A percentile compares a stretch with the other conserved stretches of the same genome.
Conservation (phyloP, 371 early-diverging fungal species). For the Rhizomucor miehei region DNA sequence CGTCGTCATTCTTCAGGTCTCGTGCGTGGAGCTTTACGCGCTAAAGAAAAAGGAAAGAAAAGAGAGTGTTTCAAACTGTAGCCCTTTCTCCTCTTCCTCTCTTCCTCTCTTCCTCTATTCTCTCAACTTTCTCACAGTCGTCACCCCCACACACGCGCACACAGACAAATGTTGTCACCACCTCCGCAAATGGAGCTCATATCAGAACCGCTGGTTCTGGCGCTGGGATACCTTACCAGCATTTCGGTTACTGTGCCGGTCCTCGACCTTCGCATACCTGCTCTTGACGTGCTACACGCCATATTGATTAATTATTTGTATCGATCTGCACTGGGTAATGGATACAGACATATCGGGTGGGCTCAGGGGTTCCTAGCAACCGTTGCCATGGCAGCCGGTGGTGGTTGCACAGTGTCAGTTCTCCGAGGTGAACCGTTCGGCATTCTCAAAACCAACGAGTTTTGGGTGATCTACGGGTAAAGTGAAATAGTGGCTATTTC, state of each 20-base stretch:
- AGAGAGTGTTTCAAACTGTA: not conserved
- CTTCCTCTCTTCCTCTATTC: not conserved
- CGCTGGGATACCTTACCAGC: constrained; percentile 4
- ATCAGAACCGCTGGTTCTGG: not conserved
- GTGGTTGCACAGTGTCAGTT: constrained; percentile 44
- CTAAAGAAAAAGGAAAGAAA: constrained; percentile 6
- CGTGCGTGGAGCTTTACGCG: too few relatives aligned
- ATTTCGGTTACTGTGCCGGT: constrained; percentile 22
- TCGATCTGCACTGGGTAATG: constrained; percentile 46
- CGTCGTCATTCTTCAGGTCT: not conserved
- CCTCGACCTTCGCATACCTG: constrained; percentile 22
- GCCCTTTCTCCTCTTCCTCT: too few relatives aligned
- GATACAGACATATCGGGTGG: constrained; percentile 41
- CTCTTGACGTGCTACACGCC: constrained; percentile 52
- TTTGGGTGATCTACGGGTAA: constrained; percentile 45
- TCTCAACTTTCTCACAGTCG: not conserved
- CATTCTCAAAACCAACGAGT: constrained; percentile 35
- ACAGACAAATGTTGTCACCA: too few relatives aligned
- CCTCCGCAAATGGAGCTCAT: not conserved
- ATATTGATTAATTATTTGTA: constrained; percentile 52
- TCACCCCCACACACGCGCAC: too few relatives aligned
- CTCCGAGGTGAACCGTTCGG: constrained; percentile 41
- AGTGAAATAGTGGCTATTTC: too few relatives aligned
- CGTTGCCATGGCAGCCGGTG: constrained; percentile 54
- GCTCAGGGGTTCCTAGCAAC: constrained; percentile 52